Conservation (phyloP, 2,329 filamentous ascomycete genomes). For the Talaromyces atroroseus region DNA sequence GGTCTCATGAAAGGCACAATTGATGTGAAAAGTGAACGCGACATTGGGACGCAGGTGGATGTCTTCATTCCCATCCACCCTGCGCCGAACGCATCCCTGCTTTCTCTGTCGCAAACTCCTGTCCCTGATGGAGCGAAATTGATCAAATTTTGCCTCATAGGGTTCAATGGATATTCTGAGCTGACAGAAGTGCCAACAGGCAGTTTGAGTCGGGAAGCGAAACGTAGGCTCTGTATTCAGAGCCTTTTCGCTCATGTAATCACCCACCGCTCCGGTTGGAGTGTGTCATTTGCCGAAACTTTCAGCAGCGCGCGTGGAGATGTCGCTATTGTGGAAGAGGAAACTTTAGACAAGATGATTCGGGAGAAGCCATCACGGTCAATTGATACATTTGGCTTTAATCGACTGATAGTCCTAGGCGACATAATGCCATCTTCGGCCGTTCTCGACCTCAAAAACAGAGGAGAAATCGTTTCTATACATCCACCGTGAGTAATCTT, state of each 20-base stretch:
- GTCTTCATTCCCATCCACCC: conserved; percentile 23
- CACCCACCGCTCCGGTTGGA: conserved; percentile 21
- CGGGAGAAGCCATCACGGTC: conserved; percentile 10
- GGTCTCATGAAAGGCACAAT: conserved; percentile 53
- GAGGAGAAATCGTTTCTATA: conserved; percentile 20
- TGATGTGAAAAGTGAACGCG: conserved; percentile 44
- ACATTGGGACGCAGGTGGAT: conserved; percentile 25
- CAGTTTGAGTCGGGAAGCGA: conserved; percentile 22
- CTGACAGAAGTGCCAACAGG: conserved; percentile 20
- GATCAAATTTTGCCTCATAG: conserved; percentile 24
- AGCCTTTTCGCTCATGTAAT: conserved; percentile 23
- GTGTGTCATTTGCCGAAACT: conserved; percentile 21
- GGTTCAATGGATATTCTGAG: conserved; percentile 21
- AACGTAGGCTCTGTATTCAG: conserved; percentile 25
- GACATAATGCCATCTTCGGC: conserved; percentile 15
- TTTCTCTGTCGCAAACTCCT: neutral
- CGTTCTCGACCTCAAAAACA: conserved; percentile 9
- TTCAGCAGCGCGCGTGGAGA: conserved; percentile 21
- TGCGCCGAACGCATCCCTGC: neutral
- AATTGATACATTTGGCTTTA: conserved; percentile 13
- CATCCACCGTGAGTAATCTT: conserved; percentile 23
- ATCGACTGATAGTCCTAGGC: neutral
- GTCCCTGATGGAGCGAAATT: neutral
- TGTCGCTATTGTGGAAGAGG: conserved; percentile 25
- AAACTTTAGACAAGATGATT: conserved; percentile 16